Percentiles rank a stretch among this genome's conserved stretches.
These are phyloP conservation scores for Gracilariopsis chorda DNA, from an alignment of 23 red algal species.

Conservation along the genomic window DNA sequence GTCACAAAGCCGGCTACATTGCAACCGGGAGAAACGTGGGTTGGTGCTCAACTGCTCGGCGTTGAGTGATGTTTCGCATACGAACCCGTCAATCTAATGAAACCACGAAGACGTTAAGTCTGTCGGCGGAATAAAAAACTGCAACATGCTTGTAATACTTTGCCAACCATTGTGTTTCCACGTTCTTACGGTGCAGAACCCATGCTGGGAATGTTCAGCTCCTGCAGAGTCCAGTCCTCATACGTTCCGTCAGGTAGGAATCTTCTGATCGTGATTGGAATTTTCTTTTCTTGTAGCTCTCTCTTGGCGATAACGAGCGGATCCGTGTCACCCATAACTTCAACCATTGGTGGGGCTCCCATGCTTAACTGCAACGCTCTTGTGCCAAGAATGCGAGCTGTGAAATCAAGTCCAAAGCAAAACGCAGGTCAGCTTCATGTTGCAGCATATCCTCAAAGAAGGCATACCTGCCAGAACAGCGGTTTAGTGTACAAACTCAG, in stretches of 20 bases:
- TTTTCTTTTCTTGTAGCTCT: constrained; percentile 95
- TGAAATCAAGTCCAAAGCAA: neutral
- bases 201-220: constrained; percentile 78
- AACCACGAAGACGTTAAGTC: too few relatives aligned
- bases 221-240: constrained; percentile 92
- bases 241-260: constrained; percentile 92
- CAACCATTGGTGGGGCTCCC: constrained; percentile 94
- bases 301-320: constrained; percentile 88
- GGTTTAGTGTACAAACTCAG: too few relatives aligned
- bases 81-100: neutral
- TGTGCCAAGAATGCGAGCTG: constrained; percentile 87
- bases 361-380: constrained; percentile 92
- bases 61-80: constrained; percentile 62
- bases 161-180: too few relatives aligned
- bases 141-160: too few relatives aligned
- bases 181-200: constrained; percentile 33
- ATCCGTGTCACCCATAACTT: constrained; percentile 87
- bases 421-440: too few relatives aligned
- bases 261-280: constrained; percentile 95
- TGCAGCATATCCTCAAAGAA: too few relatives aligned
- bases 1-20: constrained; percentile 71
- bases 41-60: constrained; percentile 85
- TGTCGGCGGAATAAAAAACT: too few relatives aligned
- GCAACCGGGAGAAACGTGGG: constrained; percentile 88
- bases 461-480: too few relatives aligned